Conservation (phyloP, 2,329 filamentous ascomycete species). For the Onygenales sp. region DNA sequence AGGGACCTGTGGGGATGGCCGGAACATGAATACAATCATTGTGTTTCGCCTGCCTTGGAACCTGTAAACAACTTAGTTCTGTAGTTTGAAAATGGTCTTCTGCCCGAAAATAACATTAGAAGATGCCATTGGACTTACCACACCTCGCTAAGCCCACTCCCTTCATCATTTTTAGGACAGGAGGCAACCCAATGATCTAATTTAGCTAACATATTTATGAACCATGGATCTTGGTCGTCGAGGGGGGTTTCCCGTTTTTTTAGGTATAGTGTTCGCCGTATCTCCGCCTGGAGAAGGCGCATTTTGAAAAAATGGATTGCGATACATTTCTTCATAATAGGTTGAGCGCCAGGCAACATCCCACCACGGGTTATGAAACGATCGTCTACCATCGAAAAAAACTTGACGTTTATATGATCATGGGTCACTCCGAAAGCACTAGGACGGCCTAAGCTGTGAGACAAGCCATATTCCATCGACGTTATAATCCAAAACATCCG, state of each 20-base stretch:
- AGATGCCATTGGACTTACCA: conserved; percentile 51
- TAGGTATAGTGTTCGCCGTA: conserved; percentile 76
- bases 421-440: conserved; percentile 73
- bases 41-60: conserved; percentile 66
- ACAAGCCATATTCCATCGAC: conserved; percentile 79
- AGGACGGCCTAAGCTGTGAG: conserved; percentile 79
- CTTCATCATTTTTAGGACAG: conserved; percentile 61
- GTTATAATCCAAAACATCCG: conserved; percentile 80
- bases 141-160: conserved; percentile 63
- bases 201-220: conserved; percentile 66
- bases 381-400: conserved; percentile 76
- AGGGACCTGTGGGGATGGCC: conserved; percentile 86
- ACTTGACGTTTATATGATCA: conserved; percentile 76
- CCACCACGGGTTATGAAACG: conserved; percentile 70
- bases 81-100: conserved; percentile 19
- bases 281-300: conserved; percentile 78
- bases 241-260: conserved; percentile 68
- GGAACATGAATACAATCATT: conserved; percentile 78
- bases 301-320: conserved; percentile 92
- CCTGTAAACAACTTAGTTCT: conserved; percentile 30
- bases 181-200: conserved; percentile 70
- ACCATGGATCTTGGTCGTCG: conserved; percentile 80
- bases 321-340: conserved; percentile 74
- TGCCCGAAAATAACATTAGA: conserved; percentile 10
- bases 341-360: conserved; percentile 58